Evolutionary conservation across 148 eudicot genomes (phyloP).

Genomic region (Nyssa sinensis): DNA sequence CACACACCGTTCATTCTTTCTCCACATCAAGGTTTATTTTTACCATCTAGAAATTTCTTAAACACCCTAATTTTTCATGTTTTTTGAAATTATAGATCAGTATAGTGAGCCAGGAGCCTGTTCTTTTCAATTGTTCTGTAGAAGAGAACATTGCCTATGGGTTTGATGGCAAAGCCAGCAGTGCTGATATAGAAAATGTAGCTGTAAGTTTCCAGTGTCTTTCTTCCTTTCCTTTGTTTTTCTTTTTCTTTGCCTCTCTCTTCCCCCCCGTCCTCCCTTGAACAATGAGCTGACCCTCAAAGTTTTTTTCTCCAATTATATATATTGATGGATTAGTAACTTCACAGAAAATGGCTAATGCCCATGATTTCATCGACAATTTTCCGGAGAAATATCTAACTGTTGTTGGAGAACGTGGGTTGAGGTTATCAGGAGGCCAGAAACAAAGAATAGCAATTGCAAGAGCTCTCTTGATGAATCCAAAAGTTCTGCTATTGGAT

Average conservation of each 20-base stretch:
- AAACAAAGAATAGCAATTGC: constrained; percentile 92
- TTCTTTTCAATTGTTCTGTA: constrained; percentile 89
- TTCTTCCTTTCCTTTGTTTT: constrained; percentile 1
- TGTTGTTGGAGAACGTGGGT: constrained; percentile 85
- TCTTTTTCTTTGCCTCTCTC: not conserved
- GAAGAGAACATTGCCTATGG: constrained; percentile 93
- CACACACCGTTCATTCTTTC: not conserved
- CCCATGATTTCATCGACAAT: constrained; percentile 75
- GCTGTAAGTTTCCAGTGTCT: constrained; percentile 54
- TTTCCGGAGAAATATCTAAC: constrained; percentile 88
- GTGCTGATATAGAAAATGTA: constrained; percentile 70
- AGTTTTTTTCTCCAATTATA: not conserved
- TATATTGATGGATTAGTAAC: not conserved
- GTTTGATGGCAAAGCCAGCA: constrained; percentile 67
- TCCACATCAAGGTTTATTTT: not conserved
- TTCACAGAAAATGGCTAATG: constrained; percentile 91
- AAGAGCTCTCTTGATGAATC: constrained; percentile 81
- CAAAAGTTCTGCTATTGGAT: constrained; percentile 74
- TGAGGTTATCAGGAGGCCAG: constrained; percentile 92
- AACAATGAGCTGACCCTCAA: not conserved
- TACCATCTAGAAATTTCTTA: not conserved
- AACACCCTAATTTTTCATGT: not conserved
- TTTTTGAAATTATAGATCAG: constrained; percentile 54
- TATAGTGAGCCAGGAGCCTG: constrained; percentile 95
- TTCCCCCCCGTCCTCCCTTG: too few relatives aligned